Evolutionary conservation across 2,329 filamentous ascomycete species (phyloP).

Genomic region (Fusarium austroafricanum): DNA sequence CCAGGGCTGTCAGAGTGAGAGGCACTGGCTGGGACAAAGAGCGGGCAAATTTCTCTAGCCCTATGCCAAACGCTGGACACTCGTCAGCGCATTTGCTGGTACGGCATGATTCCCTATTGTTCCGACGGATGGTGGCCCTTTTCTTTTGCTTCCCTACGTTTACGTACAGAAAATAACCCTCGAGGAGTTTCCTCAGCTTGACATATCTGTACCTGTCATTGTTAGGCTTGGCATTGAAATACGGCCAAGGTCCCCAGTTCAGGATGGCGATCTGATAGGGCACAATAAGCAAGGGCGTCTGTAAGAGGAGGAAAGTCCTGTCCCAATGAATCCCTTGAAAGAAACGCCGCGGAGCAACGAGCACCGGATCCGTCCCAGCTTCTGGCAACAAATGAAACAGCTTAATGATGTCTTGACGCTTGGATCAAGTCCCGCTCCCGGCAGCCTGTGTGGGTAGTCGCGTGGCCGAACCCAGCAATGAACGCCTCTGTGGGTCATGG

Average conservation of each 20-base stretch:
- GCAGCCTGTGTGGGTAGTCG: conserved; percentile 44
- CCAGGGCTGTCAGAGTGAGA: conserved; percentile 13
- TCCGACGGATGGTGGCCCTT: background rate
- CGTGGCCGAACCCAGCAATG: conserved; percentile 43
- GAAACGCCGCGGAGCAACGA: conserved; percentile 26
- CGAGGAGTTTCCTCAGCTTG: conserved; percentile 10
- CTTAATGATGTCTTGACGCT: conserved; percentile 37
- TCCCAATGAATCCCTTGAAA: conserved; percentile 24
- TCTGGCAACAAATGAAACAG: conserved; percentile 40
- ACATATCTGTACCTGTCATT: conserved; percentile 21
- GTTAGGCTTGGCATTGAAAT: conserved; percentile 30
- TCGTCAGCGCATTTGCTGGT: background rate
- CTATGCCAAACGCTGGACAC: background rate
- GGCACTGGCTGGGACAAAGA: conserved; percentile 1
- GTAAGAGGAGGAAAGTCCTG: conserved; percentile 17
- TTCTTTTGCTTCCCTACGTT: background rate
- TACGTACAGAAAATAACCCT: conserved; percentile 2
- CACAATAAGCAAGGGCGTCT: conserved; percentile 27
- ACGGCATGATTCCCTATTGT: background rate
- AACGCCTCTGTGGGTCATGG: conserved; percentile 31
- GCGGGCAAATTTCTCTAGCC: conserved; percentile 4
- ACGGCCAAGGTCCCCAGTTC: conserved; percentile 21
- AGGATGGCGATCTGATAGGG: conserved; percentile 44
- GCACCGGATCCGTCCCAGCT: conserved; percentile 40
- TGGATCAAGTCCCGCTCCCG: conserved; percentile 41